Evolutionary conservation across 1,284 basidiomycete species (phyloP).

Genomic region (Heterobasidion irregulare): DNA sequence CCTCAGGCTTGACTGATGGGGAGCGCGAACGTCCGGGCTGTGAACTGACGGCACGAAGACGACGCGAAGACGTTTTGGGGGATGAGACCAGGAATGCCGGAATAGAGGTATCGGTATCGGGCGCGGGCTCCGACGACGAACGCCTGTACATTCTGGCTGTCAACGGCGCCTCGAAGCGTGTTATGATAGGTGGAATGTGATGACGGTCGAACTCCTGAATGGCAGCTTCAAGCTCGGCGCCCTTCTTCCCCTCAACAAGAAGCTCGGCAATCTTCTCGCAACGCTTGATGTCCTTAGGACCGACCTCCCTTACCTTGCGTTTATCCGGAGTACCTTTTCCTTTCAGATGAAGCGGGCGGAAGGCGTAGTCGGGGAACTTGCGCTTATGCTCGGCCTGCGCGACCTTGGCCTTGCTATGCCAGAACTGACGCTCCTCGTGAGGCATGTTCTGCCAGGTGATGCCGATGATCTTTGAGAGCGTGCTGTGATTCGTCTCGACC

Average conservation of each 20-base stretch:
- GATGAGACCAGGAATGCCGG: conserved; percentile 17
- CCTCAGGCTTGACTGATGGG: conserved; percentile 10
- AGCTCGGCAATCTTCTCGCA: conserved; percentile 75
- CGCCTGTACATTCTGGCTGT: conserved; percentile 52
- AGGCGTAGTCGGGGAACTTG: conserved; percentile 64
- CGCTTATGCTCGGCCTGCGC: conserved; percentile 61
- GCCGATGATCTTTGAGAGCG: conserved; percentile 64
- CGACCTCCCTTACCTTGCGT: conserved; percentile 57
- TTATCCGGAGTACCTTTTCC: conserved; percentile 35
- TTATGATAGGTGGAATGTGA: conserved; percentile 56
- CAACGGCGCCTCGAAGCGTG: conserved; percentile 64
- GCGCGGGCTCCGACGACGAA: conserved; percentile 37
- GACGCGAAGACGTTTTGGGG: conserved; percentile 12
- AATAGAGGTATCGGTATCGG: conserved; percentile 22
- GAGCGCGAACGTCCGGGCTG: conserved; percentile 15
- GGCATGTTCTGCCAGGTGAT: conserved; percentile 68
- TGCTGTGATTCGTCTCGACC: conserved; percentile 76
- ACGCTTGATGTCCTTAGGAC: conserved; percentile 60
- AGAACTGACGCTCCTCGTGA: conserved; percentile 59
- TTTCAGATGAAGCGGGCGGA: conserved; percentile 52
- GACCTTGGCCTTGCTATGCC: conserved; percentile 58
- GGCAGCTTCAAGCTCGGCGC: conserved; percentile 56
- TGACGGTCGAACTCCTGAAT: conserved; percentile 67
- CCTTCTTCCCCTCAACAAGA: conserved; percentile 66
- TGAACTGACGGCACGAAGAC: conserved; percentile 23